Conservation (phyloP, 805 yeast genomes). For the Lachancea nothofagi region DNA sequence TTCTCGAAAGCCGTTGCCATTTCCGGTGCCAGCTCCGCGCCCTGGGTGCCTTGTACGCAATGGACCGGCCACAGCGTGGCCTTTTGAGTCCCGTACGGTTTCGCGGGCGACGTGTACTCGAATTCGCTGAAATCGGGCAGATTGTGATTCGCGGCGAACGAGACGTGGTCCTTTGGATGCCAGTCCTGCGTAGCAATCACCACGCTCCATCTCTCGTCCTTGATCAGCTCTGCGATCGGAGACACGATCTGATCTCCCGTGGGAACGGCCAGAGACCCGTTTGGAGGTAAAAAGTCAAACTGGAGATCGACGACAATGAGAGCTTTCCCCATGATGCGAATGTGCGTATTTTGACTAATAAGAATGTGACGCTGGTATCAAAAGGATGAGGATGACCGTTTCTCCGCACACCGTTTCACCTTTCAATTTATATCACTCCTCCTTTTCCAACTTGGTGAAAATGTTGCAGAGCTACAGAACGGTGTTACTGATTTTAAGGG, state of each 20-base stretch:
- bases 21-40: conserved; percentile 55
- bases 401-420: no score
- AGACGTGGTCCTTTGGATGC: conserved; percentile 76
- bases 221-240: conserved; percentile 44
- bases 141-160: conserved; percentile 71
- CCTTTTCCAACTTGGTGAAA: no score
- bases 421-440: no score
- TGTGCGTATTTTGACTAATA: background rate
- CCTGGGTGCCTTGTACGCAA: conserved; percentile 68
- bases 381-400: no score
- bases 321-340: conserved; percentile 36
- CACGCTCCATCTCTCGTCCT: conserved; percentile 49
- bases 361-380: no score
- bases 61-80: conserved; percentile 83
- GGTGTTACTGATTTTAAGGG: no score
- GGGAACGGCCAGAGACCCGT: conserved; percentile 70
- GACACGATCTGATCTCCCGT: conserved; percentile 57
- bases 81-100: conserved; percentile 33
- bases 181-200: conserved; percentile 78
- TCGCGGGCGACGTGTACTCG: conserved; percentile 47
- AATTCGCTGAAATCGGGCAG: conserved; percentile 46
- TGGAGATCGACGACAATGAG: conserved; percentile 76
- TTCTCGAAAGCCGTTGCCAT: conserved; percentile 35
- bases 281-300: conserved; percentile 76
- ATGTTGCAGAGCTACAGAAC: no score